Evolutionary conservation across 495 filamentous ascomycete species (phyloP).

Genomic region (Penicillium ucsense): DNA sequence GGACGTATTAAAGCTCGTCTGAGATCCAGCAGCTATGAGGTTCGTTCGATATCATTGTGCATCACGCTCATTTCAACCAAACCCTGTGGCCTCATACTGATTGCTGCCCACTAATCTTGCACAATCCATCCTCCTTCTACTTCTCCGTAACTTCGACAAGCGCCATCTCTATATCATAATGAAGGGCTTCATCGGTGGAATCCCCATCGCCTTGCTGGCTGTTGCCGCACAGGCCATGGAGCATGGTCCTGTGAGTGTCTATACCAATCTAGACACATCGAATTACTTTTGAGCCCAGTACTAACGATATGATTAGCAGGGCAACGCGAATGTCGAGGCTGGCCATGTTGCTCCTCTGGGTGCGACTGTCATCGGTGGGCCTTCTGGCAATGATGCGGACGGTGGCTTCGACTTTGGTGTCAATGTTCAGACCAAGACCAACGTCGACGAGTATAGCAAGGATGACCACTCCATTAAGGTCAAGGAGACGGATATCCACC

Average conservation of each 20-base stretch:
- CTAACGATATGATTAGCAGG: background rate
- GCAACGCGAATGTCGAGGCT: background rate
- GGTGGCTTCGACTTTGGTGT: slow-evolving; percentile 7
- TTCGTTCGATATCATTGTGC: background rate
- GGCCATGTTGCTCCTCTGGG: slow-evolving; percentile 3
- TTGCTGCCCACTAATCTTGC: too few species aligned
- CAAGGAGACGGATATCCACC: slow-evolving; percentile 14
- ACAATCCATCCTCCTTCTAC: too few species aligned
- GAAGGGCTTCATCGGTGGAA: slow-evolving; percentile 33
- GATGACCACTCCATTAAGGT: slow-evolving; percentile 22
- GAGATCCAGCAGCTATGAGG: slow-evolving; percentile 1
- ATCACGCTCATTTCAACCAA: too few species aligned
- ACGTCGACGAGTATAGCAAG: slow-evolving; percentile 17
- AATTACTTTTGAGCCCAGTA: background rate
- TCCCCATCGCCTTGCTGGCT: slow-evolving; percentile 32
- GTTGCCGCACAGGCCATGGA: slow-evolving; percentile 24
- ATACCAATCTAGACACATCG: background rate
- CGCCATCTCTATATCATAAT: slow-evolving; percentile 9
- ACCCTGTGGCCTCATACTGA: too few species aligned
- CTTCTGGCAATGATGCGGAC: slow-evolving; percentile 14
- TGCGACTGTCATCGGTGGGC: slow-evolving; percentile 15
- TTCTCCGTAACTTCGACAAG: too few species aligned
- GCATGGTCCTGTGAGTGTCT: slow-evolving; percentile 5
- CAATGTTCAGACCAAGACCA: slow-evolving; percentile 11
- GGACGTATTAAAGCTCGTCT: slow-evolving; percentile 18